Percentiles rank a stretch among this genome's conserved stretches.
Evolutionary conservation across 1,284 basidiomycete species (phyloP).

Genomic region (Rhodofomes roseus): DNA sequence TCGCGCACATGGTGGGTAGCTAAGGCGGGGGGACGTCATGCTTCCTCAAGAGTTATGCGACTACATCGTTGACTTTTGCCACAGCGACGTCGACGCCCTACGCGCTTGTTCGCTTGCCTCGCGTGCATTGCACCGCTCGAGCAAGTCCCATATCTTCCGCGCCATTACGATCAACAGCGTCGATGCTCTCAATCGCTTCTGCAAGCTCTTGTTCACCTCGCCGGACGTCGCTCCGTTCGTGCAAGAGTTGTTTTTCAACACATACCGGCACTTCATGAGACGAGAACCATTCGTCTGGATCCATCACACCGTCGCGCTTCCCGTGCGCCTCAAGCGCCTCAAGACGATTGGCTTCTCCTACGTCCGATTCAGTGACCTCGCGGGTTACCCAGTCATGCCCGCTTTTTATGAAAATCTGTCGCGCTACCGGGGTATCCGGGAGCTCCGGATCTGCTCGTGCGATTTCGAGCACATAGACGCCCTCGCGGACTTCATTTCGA

Average conservation of each 20-base stretch:
- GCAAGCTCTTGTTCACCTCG: background rate
- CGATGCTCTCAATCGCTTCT: background rate
- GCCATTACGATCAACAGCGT: constrained; percentile 1
- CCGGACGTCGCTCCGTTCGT: background rate
- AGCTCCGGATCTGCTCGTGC: background rate
- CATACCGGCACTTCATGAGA: background rate
- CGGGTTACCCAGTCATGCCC: background rate
- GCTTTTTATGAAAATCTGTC: background rate
- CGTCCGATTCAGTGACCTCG: background rate
- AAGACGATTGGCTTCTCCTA: background rate
- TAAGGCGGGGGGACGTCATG: background rate
- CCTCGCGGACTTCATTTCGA: background rate
- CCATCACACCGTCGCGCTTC: background rate
- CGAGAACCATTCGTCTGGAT: constrained; percentile 1
- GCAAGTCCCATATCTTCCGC: constrained; percentile 1
- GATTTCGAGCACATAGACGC: background rate
- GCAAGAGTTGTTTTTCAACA: constrained; percentile 2
- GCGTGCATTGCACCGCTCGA: constrained; percentile 13
- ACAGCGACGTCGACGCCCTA: constrained; percentile 14
- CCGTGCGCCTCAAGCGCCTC: background rate
- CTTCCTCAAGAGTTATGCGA: constrained; percentile 19
- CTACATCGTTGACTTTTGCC: constrained; percentile 18
- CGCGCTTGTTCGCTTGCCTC: constrained; percentile 13
- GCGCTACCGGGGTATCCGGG: background rate
- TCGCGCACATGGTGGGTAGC: background rate